Evolutionary conservation across 1,284 basidiomycete species (phyloP), one percentile per base, ranked within the genome.

Genomic region (Rhizopogon hawkerae): DNA sequence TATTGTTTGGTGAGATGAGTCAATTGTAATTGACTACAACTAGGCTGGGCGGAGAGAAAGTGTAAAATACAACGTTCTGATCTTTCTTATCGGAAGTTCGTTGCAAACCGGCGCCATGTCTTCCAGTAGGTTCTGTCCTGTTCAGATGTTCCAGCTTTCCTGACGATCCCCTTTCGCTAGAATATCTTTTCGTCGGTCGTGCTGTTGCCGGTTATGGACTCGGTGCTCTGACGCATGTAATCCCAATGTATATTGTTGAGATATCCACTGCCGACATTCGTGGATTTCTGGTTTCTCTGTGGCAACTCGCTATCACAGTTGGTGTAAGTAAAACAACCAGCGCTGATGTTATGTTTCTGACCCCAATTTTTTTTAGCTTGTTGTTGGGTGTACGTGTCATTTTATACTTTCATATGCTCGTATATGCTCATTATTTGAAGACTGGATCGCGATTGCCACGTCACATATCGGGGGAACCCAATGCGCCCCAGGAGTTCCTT

Each of bases 241-340:
- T 67, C 10, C 66, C 66, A n/a, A 65, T 68, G 64, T 66, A 66
- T 37, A 34, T 65, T 39, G 64, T 64, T 36, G 64, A 66, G 47
- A 62, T 68, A 21, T 68, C 66, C 2, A 66, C 60, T 33, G 56
- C 61, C 14, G 65, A 67, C 13, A 51, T 67, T 35, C 66, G 66
- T 33, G 66, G 66, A 39, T 65, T 64, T 5, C 45, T 68, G 38
- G 61, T 65, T 35, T 50, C 65, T 9, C 41, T 66, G 26, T 59
- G 67, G 41, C 66, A 65, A 38, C 54, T 68, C 13, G 44, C 65
- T 21, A 67, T 66, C 5, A 67, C 63, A 29, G 34, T 65, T n/a
- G 65, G 65, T 35, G 65, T 69, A 46, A 49, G 58, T 55, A 16
- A 31, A 18, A 35, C 4, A 8, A 14, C 10, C 3, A 11, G 31